Conservation (phyloP, 805 yeast genomes). For the Cyberlindnera saturnus region DNA sequence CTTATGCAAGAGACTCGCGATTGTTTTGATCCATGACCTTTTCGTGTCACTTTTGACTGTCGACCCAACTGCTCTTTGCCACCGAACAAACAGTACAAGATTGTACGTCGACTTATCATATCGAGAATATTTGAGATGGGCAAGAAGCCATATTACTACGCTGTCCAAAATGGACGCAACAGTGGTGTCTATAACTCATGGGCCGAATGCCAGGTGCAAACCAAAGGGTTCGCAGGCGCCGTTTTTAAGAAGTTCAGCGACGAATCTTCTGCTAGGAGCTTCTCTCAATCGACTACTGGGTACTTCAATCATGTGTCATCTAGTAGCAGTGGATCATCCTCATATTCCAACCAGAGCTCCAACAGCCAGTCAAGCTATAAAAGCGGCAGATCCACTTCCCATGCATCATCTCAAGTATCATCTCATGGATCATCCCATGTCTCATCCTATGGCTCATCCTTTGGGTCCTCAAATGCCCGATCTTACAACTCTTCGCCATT, state of each 20-base stretch:
- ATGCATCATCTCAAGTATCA: too few relatives aligned
- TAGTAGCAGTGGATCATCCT: too few relatives aligned
- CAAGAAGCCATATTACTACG: constrained; percentile 33
- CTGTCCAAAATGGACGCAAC: constrained; percentile 46
- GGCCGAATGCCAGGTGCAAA: constrained; percentile 49
- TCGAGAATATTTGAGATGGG: constrained; percentile 4
- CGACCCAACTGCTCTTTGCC: neutral
- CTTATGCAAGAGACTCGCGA: too few relatives aligned
- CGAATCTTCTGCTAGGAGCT: constrained; percentile 2
- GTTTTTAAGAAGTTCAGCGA: constrained; percentile 38
- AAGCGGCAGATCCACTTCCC: too few relatives aligned
- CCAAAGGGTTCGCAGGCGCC: constrained; percentile 35
- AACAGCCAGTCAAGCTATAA: too few relatives aligned
- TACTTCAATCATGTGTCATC: neutral
- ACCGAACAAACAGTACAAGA: neutral
- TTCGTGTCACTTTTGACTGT: too few relatives aligned
- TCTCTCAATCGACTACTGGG: neutral
- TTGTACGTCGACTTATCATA: neutral
- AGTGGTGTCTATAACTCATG: constrained; percentile 44
- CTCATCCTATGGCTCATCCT: too few relatives aligned
- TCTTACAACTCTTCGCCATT: too few relatives aligned
- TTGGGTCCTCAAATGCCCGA: too few relatives aligned
- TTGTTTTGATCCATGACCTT: too few relatives aligned
- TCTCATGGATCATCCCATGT: too few relatives aligned
- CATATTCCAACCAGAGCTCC: too few relatives aligned